A percentile compares a stretch with the other conserved stretches of the same genome.
Evolutionary conservation across 108 stramenopile species (phyloP).

Genomic region (Fragilaria radians): DNA sequence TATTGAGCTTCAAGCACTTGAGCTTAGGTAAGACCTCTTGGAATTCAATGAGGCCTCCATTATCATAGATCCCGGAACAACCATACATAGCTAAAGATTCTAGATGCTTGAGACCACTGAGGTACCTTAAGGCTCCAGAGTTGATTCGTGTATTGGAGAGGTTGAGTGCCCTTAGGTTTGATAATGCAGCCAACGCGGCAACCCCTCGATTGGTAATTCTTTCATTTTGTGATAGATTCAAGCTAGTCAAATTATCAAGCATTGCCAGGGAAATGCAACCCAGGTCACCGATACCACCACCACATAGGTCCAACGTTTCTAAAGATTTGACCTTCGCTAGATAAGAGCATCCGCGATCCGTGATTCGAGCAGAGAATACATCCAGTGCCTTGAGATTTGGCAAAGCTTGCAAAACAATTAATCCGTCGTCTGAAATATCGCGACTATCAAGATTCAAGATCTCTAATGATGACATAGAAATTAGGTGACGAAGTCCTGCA

Average conservation of each 20-base stretch:
- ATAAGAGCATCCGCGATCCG: slow-evolving; percentile 62
- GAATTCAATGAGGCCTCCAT: slow-evolving; percentile 22
- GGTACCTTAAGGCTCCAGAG: slow-evolving; percentile 42
- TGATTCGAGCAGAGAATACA: slow-evolving; percentile 73
- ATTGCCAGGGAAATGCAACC: slow-evolving; percentile 66
- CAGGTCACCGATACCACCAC: slow-evolving; percentile 67
- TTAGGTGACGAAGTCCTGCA: slow-evolving; percentile 53
- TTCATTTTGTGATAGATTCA: slow-evolving; percentile 82
- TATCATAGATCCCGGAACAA: slow-evolving; percentile 52
- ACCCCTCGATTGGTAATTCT: slow-evolving; percentile 78
- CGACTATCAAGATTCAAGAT: slow-evolving; percentile 72
- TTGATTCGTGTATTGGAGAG: slow-evolving; percentile 72
- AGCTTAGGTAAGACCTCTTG: slow-evolving; percentile 61
- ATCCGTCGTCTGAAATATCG: slow-evolving; percentile 69
- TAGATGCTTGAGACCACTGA: slow-evolving; percentile 50
- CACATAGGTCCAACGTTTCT: slow-evolving; percentile 79
- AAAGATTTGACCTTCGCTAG: slow-evolving; percentile 70
- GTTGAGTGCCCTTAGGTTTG: slow-evolving; percentile 73
- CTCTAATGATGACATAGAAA: slow-evolving; percentile 46
- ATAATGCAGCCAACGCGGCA: slow-evolving; percentile 54
- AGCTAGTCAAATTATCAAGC: slow-evolving; percentile 49
- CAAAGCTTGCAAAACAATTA: slow-evolving; percentile 42
- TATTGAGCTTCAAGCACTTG: slow-evolving; percentile 64
- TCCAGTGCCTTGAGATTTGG: slow-evolving; percentile 61
- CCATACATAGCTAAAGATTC: slow-evolving; percentile 73